A percentile compares a stretch with the other conserved stretches of the same genome.
These are phyloP conservation scores for Tetrahymena borealis DNA, from an alignment of 73 alveolate genomes.

Conservation along the genomic window DNA sequence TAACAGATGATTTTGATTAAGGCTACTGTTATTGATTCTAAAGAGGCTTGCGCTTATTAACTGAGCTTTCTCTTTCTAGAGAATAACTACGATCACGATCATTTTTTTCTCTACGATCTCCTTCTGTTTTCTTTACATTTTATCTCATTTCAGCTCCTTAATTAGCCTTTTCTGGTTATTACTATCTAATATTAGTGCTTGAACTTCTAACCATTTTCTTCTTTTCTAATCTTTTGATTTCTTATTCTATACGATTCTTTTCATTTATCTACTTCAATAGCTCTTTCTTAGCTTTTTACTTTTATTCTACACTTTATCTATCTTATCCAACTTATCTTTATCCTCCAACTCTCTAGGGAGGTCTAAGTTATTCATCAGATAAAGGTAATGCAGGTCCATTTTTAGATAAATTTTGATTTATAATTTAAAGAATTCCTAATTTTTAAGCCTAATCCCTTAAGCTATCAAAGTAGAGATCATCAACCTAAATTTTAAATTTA, in stretches of 20 bases:
- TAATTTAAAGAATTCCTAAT: conserved; percentile 64
- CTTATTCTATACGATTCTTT: conserved; percentile 26
- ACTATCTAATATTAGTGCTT: background rate
- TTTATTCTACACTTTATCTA: conserved; percentile 21
- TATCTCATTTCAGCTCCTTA: background rate
- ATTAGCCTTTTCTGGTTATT: background rate
- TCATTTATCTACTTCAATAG: conserved; percentile 1
- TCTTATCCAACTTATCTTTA: background rate
- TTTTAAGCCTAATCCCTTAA: conserved; percentile 89
- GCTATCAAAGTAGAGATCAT: conserved; percentile 80
- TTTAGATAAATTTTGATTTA: conserved; percentile 39
- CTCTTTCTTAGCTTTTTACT: conserved; percentile 20
- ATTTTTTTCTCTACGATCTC: background rate
- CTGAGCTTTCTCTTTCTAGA: background rate
- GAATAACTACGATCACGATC: background rate
- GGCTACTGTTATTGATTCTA: conserved; percentile 6
- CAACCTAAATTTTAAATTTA: conserved; percentile 57
- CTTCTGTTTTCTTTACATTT: background rate
- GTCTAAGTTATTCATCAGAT: conserved; percentile 1
- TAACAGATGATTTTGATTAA: conserved; percentile 8
- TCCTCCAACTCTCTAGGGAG: conserved; percentile 25
- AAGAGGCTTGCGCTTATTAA: background rate
- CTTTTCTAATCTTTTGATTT: conserved; percentile 37
- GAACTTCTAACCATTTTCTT: conserved; percentile 8
- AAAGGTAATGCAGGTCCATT: conserved; percentile 30